A percentile compares a stretch with the other conserved stretches of the same genome.
These are phyloP conservation scores for Chlorencoelia australis DNA, from an alignment of 2,329 filamentous ascomycete species.

Conservation along the genomic window DNA sequence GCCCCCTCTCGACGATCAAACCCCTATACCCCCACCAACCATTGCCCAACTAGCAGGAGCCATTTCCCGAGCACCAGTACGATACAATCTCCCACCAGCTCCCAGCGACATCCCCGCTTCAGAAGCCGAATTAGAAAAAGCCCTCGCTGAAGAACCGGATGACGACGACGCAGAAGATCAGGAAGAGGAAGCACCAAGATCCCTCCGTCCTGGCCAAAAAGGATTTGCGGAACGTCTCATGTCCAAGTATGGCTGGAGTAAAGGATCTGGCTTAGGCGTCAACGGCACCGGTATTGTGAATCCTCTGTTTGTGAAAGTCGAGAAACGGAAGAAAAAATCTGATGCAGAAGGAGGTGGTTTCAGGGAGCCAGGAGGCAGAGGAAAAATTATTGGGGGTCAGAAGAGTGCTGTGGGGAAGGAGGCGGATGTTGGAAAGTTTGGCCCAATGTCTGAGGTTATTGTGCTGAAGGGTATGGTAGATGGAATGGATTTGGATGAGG, in stretches of 20 bases:
- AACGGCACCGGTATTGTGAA: slow-evolving; percentile 74
- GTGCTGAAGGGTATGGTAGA: slow-evolving; percentile 79
- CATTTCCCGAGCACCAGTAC: slow-evolving; percentile 70
- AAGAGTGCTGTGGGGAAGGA: slow-evolving; percentile 35
- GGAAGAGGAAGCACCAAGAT: slow-evolving; percentile 37
- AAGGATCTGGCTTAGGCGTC: slow-evolving; percentile 79
- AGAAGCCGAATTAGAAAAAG: slow-evolving; percentile 40
- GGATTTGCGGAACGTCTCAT: slow-evolving; percentile 83
- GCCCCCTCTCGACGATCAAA: slow-evolving; percentile 21
- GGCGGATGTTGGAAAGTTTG: slow-evolving; percentile 46
- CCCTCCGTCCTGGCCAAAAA: slow-evolving; percentile 65
- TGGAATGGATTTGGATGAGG: slow-evolving; percentile 68
- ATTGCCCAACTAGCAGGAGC: slow-evolving; percentile 34
- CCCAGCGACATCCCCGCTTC: slow-evolving; percentile 42
- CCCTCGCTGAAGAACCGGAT: slow-evolving; percentile 30
- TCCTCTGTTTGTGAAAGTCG: slow-evolving; percentile 72
- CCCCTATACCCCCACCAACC: slow-evolving; percentile 24
- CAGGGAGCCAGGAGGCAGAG: slow-evolving; percentile 54
- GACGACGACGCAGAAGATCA: slow-evolving; percentile 26
- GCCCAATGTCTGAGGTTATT: slow-evolving; percentile 71
- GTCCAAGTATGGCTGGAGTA: slow-evolving; percentile 87
- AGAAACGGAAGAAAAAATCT: slow-evolving; percentile 71
- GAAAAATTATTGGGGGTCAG: slow-evolving; percentile 72
- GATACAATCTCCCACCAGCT: slow-evolving; percentile 50
- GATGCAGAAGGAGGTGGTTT: slow-evolving; percentile 74